Evolutionary conservation across 1,284 basidiomycete genomes (phyloP).

Genomic region (Bondarzewia mesenterica): DNA sequence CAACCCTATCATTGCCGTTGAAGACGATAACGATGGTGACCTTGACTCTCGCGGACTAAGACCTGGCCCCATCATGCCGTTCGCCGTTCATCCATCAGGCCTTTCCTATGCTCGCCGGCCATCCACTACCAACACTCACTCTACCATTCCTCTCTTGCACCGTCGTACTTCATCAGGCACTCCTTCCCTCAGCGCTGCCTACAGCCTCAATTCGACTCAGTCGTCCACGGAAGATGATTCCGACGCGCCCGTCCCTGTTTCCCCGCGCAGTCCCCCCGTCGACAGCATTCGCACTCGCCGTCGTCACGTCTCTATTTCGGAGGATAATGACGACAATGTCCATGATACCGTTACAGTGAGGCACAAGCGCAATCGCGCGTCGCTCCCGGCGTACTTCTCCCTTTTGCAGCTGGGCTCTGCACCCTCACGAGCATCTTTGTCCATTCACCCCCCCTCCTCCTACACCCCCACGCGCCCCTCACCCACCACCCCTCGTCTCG

Average conservation of each 20-base stretch:
- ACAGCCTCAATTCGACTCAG: conserved; percentile 30
- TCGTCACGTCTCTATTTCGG: conserved; percentile 13
- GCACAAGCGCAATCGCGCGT: conserved; percentile 58
- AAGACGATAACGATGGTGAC: conserved; percentile 30
- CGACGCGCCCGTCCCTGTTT: conserved; percentile 18
- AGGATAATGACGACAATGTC: conserved; percentile 21
- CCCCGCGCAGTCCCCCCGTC: conserved; percentile 23
- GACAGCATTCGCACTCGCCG: conserved; percentile 14
- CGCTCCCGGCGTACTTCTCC: conserved; percentile 71
- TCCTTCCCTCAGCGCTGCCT: conserved; percentile 34
- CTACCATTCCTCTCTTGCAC: conserved; percentile 49
- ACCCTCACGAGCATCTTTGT: conserved; percentile 21
- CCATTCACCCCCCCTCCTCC: conserved; percentile 42
- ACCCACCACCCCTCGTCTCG: conserved; percentile 24
- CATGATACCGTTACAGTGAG: conserved; percentile 39
- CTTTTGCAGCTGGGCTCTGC: conserved; percentile 32
- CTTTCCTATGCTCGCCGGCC: conserved; percentile 64
- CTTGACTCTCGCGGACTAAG: conserved; percentile 25
- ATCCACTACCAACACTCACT: conserved; percentile 60
- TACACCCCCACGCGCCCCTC: conserved; percentile 24
- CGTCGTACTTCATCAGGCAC: conserved; percentile 44
- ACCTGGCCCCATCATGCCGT: conserved; percentile 11
- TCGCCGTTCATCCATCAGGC: conserved; percentile 13
- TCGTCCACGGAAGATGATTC: conserved; percentile 38
- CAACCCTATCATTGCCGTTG: conserved; percentile 20